These are phyloP conservation scores for Xenosphaeropsis pyriputrescens DNA, from an alignment of 2,329 filamentous ascomycete genomes.

Conservation along the genomic window DNA sequence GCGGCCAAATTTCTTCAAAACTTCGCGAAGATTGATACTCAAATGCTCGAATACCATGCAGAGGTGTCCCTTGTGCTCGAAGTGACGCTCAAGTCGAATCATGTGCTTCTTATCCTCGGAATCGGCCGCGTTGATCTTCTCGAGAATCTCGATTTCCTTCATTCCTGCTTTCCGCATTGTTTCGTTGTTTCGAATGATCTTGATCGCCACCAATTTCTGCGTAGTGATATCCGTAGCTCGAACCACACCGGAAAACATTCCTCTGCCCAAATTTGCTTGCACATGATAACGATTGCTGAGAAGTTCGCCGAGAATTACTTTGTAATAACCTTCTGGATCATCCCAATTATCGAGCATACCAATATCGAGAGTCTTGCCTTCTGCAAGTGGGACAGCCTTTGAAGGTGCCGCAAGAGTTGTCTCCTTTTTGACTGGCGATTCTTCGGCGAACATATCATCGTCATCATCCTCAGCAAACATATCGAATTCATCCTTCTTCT, in stretches of 20 bases:
- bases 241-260: constrained; percentile 95
- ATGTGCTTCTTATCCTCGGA: constrained; percentile 84
- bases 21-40: constrained; percentile 82
- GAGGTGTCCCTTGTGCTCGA: constrained; percentile 88
- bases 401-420: constrained; percentile 27
- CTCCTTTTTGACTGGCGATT: constrained; percentile 23
- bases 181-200: constrained; percentile 95
- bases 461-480: constrained; percentile 83
- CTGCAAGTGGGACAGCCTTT: constrained; percentile 24
- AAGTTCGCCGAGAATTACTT: constrained; percentile 81
- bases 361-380: constrained; percentile 45
- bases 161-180: constrained; percentile 82
- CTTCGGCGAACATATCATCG: constrained; percentile 47
- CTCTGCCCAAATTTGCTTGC: constrained; percentile 74
- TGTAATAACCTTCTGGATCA: constrained; percentile 92
- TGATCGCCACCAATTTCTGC: constrained; percentile 76
- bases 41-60: constrained; percentile 97
- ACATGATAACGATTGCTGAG: constrained; percentile 83
- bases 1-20: constrained; percentile 89
- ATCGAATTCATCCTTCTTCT: constrained; percentile 52
- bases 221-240: constrained; percentile 66
- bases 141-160: constrained; percentile 86
- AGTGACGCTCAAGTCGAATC: constrained; percentile 72
- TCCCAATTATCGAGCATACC: constrained; percentile 86
- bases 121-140: constrained; percentile 75